Percentiles rank a stretch among this genome's conserved stretches.
phyloP scores from a whole-genome alignment of 129 eudicot species.

The Saposhnikovia divaricata region DNA sequence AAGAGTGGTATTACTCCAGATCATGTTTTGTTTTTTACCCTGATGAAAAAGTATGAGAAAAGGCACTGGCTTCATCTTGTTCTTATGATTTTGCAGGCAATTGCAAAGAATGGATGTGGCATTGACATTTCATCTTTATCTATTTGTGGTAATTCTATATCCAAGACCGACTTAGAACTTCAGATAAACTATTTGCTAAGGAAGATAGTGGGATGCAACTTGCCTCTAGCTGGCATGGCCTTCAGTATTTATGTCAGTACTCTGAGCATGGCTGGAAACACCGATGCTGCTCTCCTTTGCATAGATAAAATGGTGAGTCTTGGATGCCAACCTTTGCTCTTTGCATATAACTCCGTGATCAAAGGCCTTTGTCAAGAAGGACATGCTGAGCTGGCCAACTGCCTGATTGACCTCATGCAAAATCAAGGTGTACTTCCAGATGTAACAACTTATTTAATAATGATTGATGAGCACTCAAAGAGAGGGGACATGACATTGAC shows the following conservation, averaged over 20 bases:
- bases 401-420: slow-evolving; percentile 51
- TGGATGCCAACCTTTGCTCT: slow-evolving; percentile 39
- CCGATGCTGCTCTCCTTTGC: slow-evolving; percentile 33
- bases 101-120: slow-evolving; percentile 44
- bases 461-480: slow-evolving; percentile 46
- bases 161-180: slow-evolving; percentile 18
- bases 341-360: slow-evolving; percentile 58
- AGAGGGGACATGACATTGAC: slow-evolving; percentile 37
- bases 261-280: slow-evolving; percentile 41
- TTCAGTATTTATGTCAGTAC: slow-evolving; percentile 48
- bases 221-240: slow-evolving; percentile 27
- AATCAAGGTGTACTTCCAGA: slow-evolving; percentile 39
- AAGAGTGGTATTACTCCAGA: slow-evolving; percentile 51
- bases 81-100: slow-evolving; percentile 33
- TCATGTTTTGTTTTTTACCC: slow-evolving; percentile 53
- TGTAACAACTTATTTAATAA: slow-evolving; percentile 35
- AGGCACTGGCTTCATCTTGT: slow-evolving; percentile 48
- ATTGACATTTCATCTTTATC: slow-evolving; percentile 26
- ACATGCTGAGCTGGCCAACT: slow-evolving; percentile 24
- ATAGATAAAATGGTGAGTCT: slow-evolving; percentile 38
- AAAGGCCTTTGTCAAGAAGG: slow-evolving; percentile 48
- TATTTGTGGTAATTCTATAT: slow-evolving; percentile 11
- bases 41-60: slow-evolving; percentile 34
- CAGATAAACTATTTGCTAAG: slow-evolving; percentile 38
- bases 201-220: slow-evolving; percentile 27